These are phyloP conservation scores for Zalaria sp. DNA, from an alignment of 2,329 filamentous ascomycete genomes.

Conservation along the genomic window DNA sequence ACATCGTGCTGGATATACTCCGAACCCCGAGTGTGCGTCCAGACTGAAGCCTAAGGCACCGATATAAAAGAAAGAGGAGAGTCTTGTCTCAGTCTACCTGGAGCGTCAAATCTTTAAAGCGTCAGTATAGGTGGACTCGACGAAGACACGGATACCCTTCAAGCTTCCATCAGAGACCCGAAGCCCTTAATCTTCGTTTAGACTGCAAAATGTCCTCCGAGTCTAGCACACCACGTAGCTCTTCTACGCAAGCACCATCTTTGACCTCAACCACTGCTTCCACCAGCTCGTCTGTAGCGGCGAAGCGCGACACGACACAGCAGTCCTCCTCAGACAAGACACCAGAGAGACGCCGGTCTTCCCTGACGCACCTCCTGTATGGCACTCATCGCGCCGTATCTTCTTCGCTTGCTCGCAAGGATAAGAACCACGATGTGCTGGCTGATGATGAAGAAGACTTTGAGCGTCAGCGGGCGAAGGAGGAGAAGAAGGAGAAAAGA, in stretches of 20 bases:
- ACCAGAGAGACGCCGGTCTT: not conserved
- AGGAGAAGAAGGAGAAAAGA: constrained; percentile 3
- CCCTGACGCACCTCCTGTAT: not conserved
- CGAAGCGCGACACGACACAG: not conserved
- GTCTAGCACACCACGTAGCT: not conserved
- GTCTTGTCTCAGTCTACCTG: too few relatives aligned
- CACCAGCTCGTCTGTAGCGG: not conserved
- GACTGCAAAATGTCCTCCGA: not conserved
- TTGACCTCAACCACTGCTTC: not conserved
- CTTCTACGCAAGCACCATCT: not conserved
- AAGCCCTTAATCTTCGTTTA: too few relatives aligned
- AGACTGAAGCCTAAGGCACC: too few relatives aligned
- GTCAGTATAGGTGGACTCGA: too few relatives aligned
- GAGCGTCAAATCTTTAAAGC: too few relatives aligned
- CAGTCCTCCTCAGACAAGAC: not conserved
- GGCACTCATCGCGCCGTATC: not conserved
- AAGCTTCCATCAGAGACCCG: too few relatives aligned
- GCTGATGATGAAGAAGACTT: constrained; percentile 1
- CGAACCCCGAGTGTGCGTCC: too few relatives aligned
- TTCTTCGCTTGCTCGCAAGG: not conserved
- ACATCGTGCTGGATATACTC: too few relatives aligned
- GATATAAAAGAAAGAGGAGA: too few relatives aligned
- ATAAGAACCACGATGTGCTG: not conserved
- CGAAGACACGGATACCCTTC: too few relatives aligned
- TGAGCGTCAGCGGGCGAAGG: constrained; percentile 2